Conservation (phyloP, 164 flowering plant species). For the Echeveria elegans region DNA sequence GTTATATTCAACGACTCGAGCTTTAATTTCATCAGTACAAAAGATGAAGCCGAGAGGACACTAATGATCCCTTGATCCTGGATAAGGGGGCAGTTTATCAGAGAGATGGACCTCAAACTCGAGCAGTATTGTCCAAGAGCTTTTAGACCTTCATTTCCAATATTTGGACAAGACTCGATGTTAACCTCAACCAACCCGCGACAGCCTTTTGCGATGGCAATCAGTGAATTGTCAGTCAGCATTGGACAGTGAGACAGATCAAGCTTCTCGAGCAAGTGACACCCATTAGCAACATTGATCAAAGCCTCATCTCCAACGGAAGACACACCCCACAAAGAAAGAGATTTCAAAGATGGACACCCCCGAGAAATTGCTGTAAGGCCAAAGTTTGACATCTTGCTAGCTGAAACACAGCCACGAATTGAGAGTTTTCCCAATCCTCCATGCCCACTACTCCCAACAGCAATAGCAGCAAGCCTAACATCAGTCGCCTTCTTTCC, state of each 20-base stretch:
- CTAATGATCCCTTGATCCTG: conserved; percentile 6
- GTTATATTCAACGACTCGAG: conserved; percentile 29
- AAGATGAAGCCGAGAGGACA: not conserved
- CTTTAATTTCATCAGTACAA: conserved; percentile 13
- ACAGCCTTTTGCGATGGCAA: conserved; percentile 65
- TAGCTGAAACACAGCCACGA: conserved; percentile 33
- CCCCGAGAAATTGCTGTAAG: conserved; percentile 53
- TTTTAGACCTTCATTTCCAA: conserved; percentile 9
- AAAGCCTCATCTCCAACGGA: conserved; percentile 44
- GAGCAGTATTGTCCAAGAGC: conserved; percentile 1
- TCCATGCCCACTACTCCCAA: conserved; percentile 52
- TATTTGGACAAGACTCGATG: conserved; percentile 2
- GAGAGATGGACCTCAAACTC: not conserved
- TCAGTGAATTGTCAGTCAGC: conserved; percentile 36
- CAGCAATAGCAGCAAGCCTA: conserved; percentile 71
- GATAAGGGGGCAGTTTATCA: conserved; percentile 6
- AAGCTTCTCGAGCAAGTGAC: conserved; percentile 37
- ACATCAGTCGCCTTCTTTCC: conserved; percentile 69
- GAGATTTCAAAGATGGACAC: conserved; percentile 49
- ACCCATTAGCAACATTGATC: conserved; percentile 30
- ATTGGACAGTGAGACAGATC: conserved; percentile 47
- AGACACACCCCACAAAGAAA: conserved; percentile 43
- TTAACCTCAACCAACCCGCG: conserved; percentile 20
- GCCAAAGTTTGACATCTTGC: conserved; percentile 47
- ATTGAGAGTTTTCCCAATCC: conserved; percentile 72